Base-by-base conservation (phyloP, 441 rosid species). In the Populus hybrid region DNA sequence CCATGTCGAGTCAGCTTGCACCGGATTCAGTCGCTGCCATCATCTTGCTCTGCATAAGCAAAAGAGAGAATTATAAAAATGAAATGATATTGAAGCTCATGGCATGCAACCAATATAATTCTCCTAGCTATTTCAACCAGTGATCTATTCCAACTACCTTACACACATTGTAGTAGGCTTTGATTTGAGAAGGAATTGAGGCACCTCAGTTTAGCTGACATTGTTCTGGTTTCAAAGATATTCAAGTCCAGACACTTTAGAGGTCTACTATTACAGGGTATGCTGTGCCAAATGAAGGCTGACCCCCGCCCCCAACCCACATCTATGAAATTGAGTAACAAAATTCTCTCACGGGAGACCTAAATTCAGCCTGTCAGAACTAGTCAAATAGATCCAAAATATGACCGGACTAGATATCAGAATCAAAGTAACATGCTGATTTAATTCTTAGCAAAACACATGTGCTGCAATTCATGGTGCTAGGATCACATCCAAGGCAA, bases 1-100 rank as follows among this genome's bases (percentile, higher is more conserved):
- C 26, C 61, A 28, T 11, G 28, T 1, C 65, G 0, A 4, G 80
- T 83, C 76, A 21, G 74, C 78, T 36, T 26, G 50, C 69, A 59
- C 66, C 26, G 70, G 69, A 77, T 78, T 87, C 81, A 90, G 34
- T 86, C 88, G 40, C 84, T 87, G 82, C 84, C 91, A 2, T 84
- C 86, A 2, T 79, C 88, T 63, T 77, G 77, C 75, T 73, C 91
- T 89, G 89, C 88, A 84, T 28, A 54, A 2, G 35, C 46, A 4
- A 66, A 35, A 72, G 63, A 74, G 6, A 50, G 26, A 1, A 35
- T 79, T 24, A 24, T 34, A 36, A 35, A 6, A 68, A 18, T 12
- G 50, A 63, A 73, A 8, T 30, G 36, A 73, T 57, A n/a, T 30
- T 10, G 73, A 61, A 21, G 16, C 20, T 32, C 72, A 21, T 18